Percentiles rank a stretch among this genome's conserved stretches.
phyloP scores from a whole-genome alignment of 169 alveolate species.

The Cryptosporidium viatorum region DNA sequence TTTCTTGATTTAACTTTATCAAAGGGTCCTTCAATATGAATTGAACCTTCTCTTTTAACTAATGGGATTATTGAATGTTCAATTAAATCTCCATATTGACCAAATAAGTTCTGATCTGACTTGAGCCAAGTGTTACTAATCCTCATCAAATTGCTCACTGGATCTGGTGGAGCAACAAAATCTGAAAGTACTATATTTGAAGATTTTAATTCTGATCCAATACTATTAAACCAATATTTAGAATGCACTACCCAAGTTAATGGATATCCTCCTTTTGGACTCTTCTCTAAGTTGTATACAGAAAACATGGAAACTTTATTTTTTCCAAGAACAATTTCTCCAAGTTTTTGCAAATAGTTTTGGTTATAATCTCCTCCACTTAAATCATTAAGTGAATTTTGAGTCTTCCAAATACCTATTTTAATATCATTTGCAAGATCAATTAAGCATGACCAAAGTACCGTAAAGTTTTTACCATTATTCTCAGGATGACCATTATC shows the following conservation, averaged over 20 bases:
- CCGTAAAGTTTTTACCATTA: slow-evolving; percentile 2
- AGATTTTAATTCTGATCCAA: slow-evolving; percentile 10
- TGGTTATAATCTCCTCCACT: no score
- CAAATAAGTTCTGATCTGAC: slow-evolving; percentile 30
- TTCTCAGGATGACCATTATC: not conserved
- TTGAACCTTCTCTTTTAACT: slow-evolving; percentile 5
- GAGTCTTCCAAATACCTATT: slow-evolving; percentile 40
- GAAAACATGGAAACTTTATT: slow-evolving; percentile 5
- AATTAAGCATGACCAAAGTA: slow-evolving; percentile 36
- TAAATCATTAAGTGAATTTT: not conserved
- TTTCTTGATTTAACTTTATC: not conserved
- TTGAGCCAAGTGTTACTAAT: slow-evolving; percentile 7
- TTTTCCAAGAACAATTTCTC: slow-evolving; percentile 11
- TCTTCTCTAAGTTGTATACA: slow-evolving; percentile 5
- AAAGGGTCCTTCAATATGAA: not conserved
- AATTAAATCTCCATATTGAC: slow-evolving; percentile 12
- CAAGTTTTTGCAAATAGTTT: not conserved
- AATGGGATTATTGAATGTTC: slow-evolving; percentile 23
- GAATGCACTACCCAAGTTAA: slow-evolving; percentile 49
- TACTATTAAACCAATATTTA: slow-evolving; percentile 29
- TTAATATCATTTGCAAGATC: not conserved
- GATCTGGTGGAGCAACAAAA: slow-evolving; percentile 30
- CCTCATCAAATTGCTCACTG: not conserved
- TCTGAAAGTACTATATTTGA: slow-evolving; percentile 8
- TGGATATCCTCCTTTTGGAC: slow-evolving; percentile 49